These are phyloP conservation scores for Akebia trifoliata DNA, from an alignment of 164 flowering plant species.

Conservation along the genomic window DNA sequence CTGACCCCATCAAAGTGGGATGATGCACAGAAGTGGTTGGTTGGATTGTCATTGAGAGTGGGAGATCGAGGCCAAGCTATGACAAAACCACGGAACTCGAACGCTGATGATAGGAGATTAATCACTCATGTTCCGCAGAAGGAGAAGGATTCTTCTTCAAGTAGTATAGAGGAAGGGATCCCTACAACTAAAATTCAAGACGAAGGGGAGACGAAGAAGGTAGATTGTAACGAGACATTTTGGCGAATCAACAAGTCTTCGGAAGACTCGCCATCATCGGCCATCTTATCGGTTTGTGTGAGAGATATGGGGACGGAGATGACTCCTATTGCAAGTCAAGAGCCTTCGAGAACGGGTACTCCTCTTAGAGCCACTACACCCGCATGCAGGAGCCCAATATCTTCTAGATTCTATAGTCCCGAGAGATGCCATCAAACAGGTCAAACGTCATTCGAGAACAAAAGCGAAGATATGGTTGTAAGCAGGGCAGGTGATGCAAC, in stretches of 20 bases:
- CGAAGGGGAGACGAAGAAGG: slow-evolving; percentile 60
- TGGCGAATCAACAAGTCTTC: slow-evolving; percentile 53
- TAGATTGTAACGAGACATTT: slow-evolving; percentile 57
- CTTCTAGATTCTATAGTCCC: slow-evolving; percentile 71
- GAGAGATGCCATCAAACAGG: slow-evolving; percentile 36
- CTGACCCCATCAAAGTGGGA: slow-evolving; percentile 98
- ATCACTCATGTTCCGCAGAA: slow-evolving; percentile 62
- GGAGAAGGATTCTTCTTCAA: slow-evolving; percentile 39
- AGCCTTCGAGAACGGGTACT: slow-evolving; percentile 87
- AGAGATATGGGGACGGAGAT: slow-evolving; percentile 99
- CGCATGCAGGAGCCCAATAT: slow-evolving; percentile 55
- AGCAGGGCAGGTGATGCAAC: slow-evolving; percentile 22
- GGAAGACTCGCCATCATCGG: slow-evolving; percentile 31
- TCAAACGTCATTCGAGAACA: slow-evolving; percentile 22
- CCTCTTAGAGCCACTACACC: slow-evolving; percentile 79
- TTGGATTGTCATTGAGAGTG: slow-evolving; percentile 65
- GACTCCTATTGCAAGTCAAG: slow-evolving; percentile 92
- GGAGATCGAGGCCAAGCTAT: slow-evolving; percentile 42
- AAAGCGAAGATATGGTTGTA: slow-evolving; percentile 21
- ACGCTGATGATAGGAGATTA: slow-evolving; percentile 79
- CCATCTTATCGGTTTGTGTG: slow-evolving; percentile 63
- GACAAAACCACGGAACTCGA: slow-evolving; percentile 68
- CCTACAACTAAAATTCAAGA: slow-evolving; percentile 14
- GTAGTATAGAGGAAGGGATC: slow-evolving; percentile 22
- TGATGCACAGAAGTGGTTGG: slow-evolving; percentile 96